Evolutionary conservation across 75 land plant species (phyloP).

Genomic region (Isoetes taiwanensis): DNA sequence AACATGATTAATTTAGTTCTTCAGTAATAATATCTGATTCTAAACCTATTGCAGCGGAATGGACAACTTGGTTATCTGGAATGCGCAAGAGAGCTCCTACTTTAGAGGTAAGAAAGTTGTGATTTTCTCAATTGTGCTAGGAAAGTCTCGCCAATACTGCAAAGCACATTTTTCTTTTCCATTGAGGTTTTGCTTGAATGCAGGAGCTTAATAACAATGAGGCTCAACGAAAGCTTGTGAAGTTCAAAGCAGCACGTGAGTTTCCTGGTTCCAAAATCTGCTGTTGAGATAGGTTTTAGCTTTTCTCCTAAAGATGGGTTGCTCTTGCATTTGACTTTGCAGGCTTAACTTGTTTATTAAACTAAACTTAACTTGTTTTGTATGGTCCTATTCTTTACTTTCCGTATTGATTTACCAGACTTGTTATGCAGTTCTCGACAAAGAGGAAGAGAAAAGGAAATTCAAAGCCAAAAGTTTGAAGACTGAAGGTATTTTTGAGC

Average conservation of each 20-base stretch:
- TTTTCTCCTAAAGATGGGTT: neutral
- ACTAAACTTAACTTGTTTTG: too few relatives aligned
- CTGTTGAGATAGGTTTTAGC: neutral
- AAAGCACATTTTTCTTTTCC: neutral
- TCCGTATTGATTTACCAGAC: too few relatives aligned
- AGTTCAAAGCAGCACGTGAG: slow-evolving; percentile 51
- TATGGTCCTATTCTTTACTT: too few relatives aligned
- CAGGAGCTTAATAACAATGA: slow-evolving; percentile 54
- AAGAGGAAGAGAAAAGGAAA: slow-evolving; percentile 15
- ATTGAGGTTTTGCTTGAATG: slow-evolving; percentile 6
- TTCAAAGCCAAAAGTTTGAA: slow-evolving; percentile 13
- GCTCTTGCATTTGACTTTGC: too few relatives aligned
- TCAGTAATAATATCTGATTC: too few relatives aligned
- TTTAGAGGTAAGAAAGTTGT: slow-evolving; percentile 38
- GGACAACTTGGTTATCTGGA: slow-evolving; percentile 83
- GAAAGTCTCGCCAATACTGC: neutral
- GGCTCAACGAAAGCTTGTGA: slow-evolving; percentile 41
- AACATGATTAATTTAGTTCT: neutral
- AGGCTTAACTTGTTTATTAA: too few relatives aligned
- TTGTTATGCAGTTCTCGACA: slow-evolving; percentile 9
- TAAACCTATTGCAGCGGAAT: slow-evolving; percentile 48
- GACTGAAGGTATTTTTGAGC: slow-evolving; percentile 6
- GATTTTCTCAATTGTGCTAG: neutral
- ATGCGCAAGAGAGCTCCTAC: slow-evolving; percentile 71
- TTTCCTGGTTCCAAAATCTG: slow-evolving; percentile 1